Evolutionary conservation across 1,139 yeast species (phyloP), one percentile per base, ranked within the genome.

Genomic region (Magnusiomyces fungicola): DNA sequence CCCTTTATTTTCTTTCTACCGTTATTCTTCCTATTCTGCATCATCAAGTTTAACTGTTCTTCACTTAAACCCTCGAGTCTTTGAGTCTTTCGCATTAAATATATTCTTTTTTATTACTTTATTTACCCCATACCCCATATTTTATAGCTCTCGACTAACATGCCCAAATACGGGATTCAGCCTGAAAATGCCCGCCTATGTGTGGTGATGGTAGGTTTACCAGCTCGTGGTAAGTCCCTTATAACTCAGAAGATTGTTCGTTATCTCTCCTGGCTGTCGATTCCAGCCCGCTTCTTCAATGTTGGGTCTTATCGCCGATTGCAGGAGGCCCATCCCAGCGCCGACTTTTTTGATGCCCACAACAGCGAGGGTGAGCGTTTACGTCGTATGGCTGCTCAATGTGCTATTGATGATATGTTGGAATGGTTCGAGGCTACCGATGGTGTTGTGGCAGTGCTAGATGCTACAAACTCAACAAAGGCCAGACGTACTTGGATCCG

Each of bases 401-500:
- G 69, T 45, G 96, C 97, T 1, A 74, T 87, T 43, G 63, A 70
- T n/a, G 97, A 88, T 59, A 85, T 92, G 86, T 75, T 90, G 77
- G 69, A 75, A 43, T 92, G 97, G 97, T 88, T 87, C 62, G 73
- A 73, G 37, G 79, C 82, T 29, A 89, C 84, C 53, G 76, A 80
- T 50, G 96, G 96, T 4, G 85, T 83, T 38, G 97, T 92, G 42
- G 97, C 96, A 0, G 86, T 92, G 10, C 74, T 90, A 55, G 98
- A 92, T 68, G 97, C 92, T 29, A 83, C 94, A 7, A 85, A 86
- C 64, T 79, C 85, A 42, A 84, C 97, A 3, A 71, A 76, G 55
- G 77, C 74, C 50, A 76, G 96, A 59, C 75, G 98, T 57, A 74
- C 73, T 30, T 74, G 79, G 74, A 77, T 92, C 50, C 71, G 81